A percentile compares a stretch with the other conserved stretches of the same genome.
Conservation (phyloP, 805 yeast genomes). For the Saccharomycopsis sp. region DNA sequence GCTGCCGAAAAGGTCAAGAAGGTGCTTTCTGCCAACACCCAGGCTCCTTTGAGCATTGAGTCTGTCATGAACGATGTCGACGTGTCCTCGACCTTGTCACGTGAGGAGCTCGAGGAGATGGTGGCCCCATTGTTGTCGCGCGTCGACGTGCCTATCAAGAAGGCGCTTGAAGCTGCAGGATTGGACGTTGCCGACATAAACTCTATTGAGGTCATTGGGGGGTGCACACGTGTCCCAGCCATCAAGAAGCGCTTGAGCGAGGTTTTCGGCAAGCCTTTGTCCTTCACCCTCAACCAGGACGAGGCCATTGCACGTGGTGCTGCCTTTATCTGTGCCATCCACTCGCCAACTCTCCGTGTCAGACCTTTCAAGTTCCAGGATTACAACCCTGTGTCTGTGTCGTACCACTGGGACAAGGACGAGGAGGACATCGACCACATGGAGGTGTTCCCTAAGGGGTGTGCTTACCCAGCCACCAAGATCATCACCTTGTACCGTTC, state of each 20-base stretch:
- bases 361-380: constrained; percentile 99
- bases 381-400: constrained; percentile 82
- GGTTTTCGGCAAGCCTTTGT: constrained; percentile 76
- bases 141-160: constrained; percentile 69
- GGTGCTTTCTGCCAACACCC: constrained; percentile 90
- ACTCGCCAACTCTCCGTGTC: constrained; percentile 97
- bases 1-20: constrained; percentile 94
- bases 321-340: constrained; percentile 97
- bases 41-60: constrained; percentile 93
- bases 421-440: constrained; percentile 85
- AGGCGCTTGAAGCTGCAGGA: constrained; percentile 77
- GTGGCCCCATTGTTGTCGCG: constrained; percentile 76
- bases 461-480: constrained; percentile 90
- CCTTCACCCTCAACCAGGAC: constrained; percentile 96
- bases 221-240: constrained; percentile 95
- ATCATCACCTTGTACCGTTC: constrained; percentile 89
- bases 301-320: constrained; percentile 99
- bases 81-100: constrained; percentile 78
- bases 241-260: constrained; percentile 76
- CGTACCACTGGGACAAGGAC: constrained; percentile 92
- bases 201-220: constrained; percentile 94
- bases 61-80: constrained; percentile 97
- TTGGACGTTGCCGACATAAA: constrained; percentile 69
- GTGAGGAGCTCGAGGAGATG: constrained; percentile 90
- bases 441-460: constrained; percentile 96